Percentiles rank a stretch among this genome's conserved stretches.
These are phyloP conservation scores for Alternaria gaisen DNA, from an alignment of 2,329 filamentous ascomycete genomes.

Conservation along the genomic window DNA sequence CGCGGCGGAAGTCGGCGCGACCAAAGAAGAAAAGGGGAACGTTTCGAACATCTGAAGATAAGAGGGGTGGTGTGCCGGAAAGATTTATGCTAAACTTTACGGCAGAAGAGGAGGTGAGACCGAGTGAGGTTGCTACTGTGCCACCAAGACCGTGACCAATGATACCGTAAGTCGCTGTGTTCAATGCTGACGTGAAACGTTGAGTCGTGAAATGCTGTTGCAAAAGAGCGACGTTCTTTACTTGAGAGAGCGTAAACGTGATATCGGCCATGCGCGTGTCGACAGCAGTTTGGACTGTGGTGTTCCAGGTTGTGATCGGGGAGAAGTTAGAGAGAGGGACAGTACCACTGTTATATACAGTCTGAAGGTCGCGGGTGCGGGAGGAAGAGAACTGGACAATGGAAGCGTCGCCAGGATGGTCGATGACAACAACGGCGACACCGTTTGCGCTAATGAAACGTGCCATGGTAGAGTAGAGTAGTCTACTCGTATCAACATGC, in stretches of 20 bases:
- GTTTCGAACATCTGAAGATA: constrained; percentile 10
- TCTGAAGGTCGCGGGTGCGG: constrained; percentile 16
- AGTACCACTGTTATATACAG: constrained; percentile 34
- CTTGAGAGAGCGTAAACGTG: constrained; percentile 25
- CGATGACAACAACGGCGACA: constrained; percentile 58
- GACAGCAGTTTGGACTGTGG: constrained; percentile 22
- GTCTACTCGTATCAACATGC: constrained; percentile 55
- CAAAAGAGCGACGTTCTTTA: constrained; percentile 12
- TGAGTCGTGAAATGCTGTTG: constrained; percentile 20
- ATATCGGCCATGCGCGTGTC: constrained; percentile 29
- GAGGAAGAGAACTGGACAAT: constrained; percentile 54
- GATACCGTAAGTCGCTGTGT: constrained; percentile 21
- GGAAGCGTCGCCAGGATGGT: constrained; percentile 59
- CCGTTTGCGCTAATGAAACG: constrained; percentile 59
- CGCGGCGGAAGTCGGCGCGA: constrained; percentile 83
- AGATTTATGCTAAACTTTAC: constrained; percentile 35
- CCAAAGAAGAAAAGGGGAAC: constrained; percentile 39
- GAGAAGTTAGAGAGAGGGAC: constrained; percentile 27
- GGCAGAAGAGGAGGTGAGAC: constrained; percentile 11
- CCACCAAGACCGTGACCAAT: constrained; percentile 45
- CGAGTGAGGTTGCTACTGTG: constrained; percentile 30
- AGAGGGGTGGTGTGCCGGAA: constrained; percentile 29
- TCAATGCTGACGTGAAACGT: constrained; percentile 18
- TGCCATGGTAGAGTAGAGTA: constrained; percentile 57
- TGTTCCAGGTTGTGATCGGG: constrained; percentile 26